These are phyloP conservation scores for Malus asiatica DNA, from an alignment of 306 rosid genomes.

Conservation along the genomic window DNA sequence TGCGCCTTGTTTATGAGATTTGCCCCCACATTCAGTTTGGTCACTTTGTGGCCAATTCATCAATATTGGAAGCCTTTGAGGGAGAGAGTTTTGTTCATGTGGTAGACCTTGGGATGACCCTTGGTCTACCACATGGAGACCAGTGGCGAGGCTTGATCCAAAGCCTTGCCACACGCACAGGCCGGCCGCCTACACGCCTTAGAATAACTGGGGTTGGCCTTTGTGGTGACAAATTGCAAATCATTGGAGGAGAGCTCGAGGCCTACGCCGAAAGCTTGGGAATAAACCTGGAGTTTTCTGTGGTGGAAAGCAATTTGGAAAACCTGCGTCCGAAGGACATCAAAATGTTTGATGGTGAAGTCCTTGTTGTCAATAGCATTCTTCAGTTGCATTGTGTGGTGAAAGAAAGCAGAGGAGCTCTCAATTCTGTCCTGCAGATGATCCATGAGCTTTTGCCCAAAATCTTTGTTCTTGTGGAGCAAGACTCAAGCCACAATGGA, in stretches of 20 bases:
- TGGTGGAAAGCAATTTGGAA: conserved; percentile 56
- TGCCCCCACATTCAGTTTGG: conserved; percentile 84
- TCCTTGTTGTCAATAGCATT: conserved; percentile 66
- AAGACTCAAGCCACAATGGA: conserved; percentile 88
- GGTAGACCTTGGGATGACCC: conserved; percentile 73
- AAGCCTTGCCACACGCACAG: conserved; percentile 29
- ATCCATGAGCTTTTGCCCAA: conserved; percentile 61
- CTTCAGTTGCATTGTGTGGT: conserved; percentile 85
- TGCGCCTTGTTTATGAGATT: conserved; percentile 54
- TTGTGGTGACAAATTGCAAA: conserved; percentile 26
- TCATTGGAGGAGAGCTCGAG: conserved; percentile 55
- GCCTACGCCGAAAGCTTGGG: conserved; percentile 41
- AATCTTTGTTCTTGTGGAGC: conserved; percentile 63
- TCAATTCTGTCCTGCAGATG: conserved; percentile 65
- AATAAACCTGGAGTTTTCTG: conserved; percentile 39
- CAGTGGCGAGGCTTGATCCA: conserved; percentile 65
- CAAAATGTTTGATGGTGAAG: conserved; percentile 43
- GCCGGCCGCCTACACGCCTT: conserved; percentile 26
- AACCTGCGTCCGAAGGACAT: conserved; percentile 44
- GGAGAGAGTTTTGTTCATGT: conserved; percentile 77
- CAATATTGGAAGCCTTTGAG: conserved; percentile 96
- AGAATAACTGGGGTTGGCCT: conserved; percentile 63
- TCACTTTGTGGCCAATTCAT: conserved; percentile 64
- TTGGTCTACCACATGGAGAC: conserved; percentile 61
- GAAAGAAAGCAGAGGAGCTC: conserved; percentile 82